Percentiles rank a stretch among this genome's conserved stretches.
Conservation (phyloP, 805 yeast genomes). For the Saturnispora diversa region DNA sequence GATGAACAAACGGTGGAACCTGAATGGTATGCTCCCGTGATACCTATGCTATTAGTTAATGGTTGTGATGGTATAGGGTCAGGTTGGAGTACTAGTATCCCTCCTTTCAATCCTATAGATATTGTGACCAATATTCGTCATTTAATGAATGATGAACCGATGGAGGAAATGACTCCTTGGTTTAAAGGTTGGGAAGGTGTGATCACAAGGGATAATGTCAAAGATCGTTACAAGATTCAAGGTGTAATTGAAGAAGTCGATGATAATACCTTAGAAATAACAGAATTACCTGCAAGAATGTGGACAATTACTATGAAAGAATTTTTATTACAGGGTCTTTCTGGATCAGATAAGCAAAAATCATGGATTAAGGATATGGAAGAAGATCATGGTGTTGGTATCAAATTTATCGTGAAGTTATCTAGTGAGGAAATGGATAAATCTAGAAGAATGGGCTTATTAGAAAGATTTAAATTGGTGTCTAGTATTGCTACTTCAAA, state of each 20-base stretch:
- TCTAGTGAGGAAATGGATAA: conserved; percentile 77
- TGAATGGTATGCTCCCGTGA: conserved; percentile 86
- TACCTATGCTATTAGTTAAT: conserved; percentile 91
- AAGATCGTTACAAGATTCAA: conserved; percentile 64
- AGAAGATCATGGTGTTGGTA: conserved; percentile 82
- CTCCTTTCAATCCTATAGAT: conserved; percentile 82
- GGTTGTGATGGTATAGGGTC: conserved; percentile 99
- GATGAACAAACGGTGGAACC: conserved; percentile 95
- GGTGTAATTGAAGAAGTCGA: conserved; percentile 81
- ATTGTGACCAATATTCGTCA: conserved; percentile 65
- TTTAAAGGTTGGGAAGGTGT: conserved; percentile 91
- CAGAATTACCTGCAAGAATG: conserved; percentile 84
- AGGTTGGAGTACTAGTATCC: conserved; percentile 95
- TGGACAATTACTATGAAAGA: conserved; percentile 94
- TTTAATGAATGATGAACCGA: conserved; percentile 64
- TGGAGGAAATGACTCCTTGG: conserved; percentile 82
- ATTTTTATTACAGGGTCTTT: conserved; percentile 61
- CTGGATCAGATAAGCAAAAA: conserved; percentile 63
- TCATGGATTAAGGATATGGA: conserved; percentile 93
- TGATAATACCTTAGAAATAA: conserved; percentile 72
- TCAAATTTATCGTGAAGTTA: conserved; percentile 71
- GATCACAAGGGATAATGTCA: conserved; percentile 47
- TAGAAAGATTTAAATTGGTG: conserved; percentile 75
- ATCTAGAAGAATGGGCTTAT: conserved; percentile 63
- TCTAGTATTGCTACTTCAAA: conserved; percentile 64